Evolutionary conservation across 257 asterid species (phyloP), one percentile per base, ranked within the genome.

Genomic region (Leptodermis oblonga): DNA sequence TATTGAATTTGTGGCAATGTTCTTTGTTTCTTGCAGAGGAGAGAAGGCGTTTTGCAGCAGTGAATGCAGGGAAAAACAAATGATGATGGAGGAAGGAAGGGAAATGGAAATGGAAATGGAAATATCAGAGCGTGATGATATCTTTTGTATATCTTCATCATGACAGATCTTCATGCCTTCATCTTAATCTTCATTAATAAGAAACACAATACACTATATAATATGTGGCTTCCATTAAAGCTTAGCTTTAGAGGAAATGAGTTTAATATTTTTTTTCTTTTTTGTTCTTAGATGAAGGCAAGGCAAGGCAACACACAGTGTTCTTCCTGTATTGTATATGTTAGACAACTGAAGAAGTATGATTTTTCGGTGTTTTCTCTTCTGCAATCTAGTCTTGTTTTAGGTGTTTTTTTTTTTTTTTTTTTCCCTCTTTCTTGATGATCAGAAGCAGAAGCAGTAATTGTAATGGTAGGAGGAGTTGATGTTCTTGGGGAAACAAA

Each of bases 21-120:
- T 37, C 25, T 72, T 18, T 26, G 23, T 52, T 63, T 65, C 14
- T 67, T 77, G 48, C 78, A 88, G 95, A 79, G 95, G 95, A 22
- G 96, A 88, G 78, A 88, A 83, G 77, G 96, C 96, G 30, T 86
- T 88, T 65, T 88, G 90, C 76, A 88, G 92, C 83, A 80, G 76
- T 70, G 96, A 88, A 0, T 86, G 92, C 80, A 81, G 96, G 39
- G 70, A 77, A 78, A 83, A 74, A 70, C 86, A 84, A 70, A 86
- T 88, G 77, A 79, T 79, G 84, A 23, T 79, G 62, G 92, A 88
- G 49, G 83, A 85, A 36, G 81, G 60, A 60, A 67, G 67, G 74
- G 81, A 61, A 63, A 68, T 67, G 72, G 82, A 70, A 65, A 76
- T 70, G 42, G 79, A 61, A 63, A 68, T 67, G 72, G 82, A 70